These are phyloP conservation scores for Paspalum vaginatum DNA, from an alignment of 176 grass and related monocot genomes.

Conservation along the genomic window DNA sequence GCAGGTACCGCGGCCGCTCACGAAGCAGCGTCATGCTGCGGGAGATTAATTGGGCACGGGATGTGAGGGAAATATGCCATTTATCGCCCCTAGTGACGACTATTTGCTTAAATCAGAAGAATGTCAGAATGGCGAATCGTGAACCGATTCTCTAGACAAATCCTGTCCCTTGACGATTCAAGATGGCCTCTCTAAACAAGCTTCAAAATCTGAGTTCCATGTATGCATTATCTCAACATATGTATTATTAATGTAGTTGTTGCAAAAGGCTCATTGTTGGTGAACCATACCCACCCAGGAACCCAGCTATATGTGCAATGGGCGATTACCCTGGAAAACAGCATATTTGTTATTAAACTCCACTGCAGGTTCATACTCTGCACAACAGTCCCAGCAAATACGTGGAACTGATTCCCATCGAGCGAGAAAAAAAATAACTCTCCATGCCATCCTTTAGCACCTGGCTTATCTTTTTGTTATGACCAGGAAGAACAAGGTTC, in stretches of 20 bases:
- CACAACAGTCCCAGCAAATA: no score
- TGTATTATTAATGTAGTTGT: neutral
- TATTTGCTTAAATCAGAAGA: neutral
- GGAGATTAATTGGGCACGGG: neutral
- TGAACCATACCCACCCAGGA: neutral
- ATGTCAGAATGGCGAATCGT: neutral
- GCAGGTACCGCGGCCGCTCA: neutral
- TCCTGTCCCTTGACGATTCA: neutral
- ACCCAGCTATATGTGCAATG: neutral
- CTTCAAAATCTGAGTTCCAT: neutral
- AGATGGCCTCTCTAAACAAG: neutral
- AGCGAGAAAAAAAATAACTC: neutral
- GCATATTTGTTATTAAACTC: neutral
- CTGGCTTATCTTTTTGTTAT: neutral
- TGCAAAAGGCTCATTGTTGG: neutral
- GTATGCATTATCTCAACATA: neutral
- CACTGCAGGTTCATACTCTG: neutral
- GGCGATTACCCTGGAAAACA: neutral
- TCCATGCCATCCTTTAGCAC: neutral
- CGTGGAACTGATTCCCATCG: constrained; percentile 4
- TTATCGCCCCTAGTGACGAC: neutral
- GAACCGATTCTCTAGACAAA: neutral
- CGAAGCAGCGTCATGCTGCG: neutral
- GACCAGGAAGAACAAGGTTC: neutral
- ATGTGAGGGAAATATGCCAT: neutral